Base-by-base conservation (phyloP, 441 rosid species). In the Macaranga tanarius region DNA sequence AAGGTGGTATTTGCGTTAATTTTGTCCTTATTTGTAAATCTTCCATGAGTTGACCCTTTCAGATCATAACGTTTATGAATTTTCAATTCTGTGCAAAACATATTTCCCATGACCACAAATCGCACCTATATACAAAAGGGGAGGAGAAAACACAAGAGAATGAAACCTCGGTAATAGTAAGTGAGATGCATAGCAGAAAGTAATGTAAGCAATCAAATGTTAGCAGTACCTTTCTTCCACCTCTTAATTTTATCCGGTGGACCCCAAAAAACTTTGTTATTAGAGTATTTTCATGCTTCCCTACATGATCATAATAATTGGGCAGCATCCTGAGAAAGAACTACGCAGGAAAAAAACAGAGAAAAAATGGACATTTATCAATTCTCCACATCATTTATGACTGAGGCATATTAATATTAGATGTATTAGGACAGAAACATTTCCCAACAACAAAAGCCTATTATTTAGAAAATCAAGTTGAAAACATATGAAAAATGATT, bases 41-140 rank as follows among this genome's bases (percentile, higher is more conserved):
- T 87, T 73, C 99, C 99, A 28, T 84, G 79, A 40, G 95, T 62
- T 65, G 99, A 95, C 28, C 98, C 99, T 87, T 95, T 95, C 60
- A 95, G 86, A 83, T 95, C 98, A 76, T 89, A 95, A 55, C 95
- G 90, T 47, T 84, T 84, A 86, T 95, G 99, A 80, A 95, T 95
- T 82, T 88, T 84, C 71, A 93, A 78, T 71, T 93, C 97, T 66
- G 99, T 95, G 90, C 97, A 95, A 79, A 95, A 95, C 99, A 95
- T 95, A 80, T 93, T 95, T 64, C 99, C 99, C 99, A 95, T 95
- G 76, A 95, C 97, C 85, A 95, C 93, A 83, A 95, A 95, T 48
- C 90, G 91, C 69, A 93, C 97, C 99, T 95, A 73, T 66, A 73
- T 57, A 73, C 74, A 70, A 67, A 73, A 79, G 10, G 63, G 22